Base-by-base conservation (phyloP, 805 yeast species). In the Starmerella potacharoeniae region DNA sequence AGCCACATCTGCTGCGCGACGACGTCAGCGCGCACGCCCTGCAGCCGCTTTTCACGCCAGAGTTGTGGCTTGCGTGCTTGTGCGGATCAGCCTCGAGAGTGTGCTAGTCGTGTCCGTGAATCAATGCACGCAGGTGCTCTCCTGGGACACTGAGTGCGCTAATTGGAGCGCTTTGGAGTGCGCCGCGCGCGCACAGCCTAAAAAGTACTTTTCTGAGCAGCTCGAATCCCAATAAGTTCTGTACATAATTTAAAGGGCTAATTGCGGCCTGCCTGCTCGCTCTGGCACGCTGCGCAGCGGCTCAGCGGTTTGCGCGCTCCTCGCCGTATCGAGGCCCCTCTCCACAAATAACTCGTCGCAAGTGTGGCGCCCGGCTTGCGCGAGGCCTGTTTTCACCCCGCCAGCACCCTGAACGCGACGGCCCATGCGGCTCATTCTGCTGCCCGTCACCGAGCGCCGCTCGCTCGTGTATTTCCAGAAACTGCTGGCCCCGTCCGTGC, bases 391-490 rank as follows among this genome's bases (percentile, higher is more conserved):
- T 28, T 28, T 28, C 17, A 33, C 17, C 17, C 34, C 10, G 6
- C 14, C 46, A 28, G 34, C 17, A 10, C 28, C 43, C 11, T 14
- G 36, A 6, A 5, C 14, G 13, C 16, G 6, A 14, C 51, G 9
- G 33, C 22, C 10, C 34, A 80, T 85, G 61, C 79, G 83, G 60
- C 68, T 90, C 34, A 70, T 86, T 11, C 78, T 87, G 3, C 71
- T 88, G 5, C 96, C 96, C 6, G 72, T 89, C 31, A 82, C 91
- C 6, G 71, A 79, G 3, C 66, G 73, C 51, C 76, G 77, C 56
- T 75, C 86, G 4, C 83, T 79, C 66, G 68, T 89, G 30, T 82
- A 82, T 65, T 86, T 87, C 70, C 84, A 84, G 67, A 82, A 81
- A 62, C 73, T 74, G 6, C 57, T 65, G 10, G 65, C 68, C 4